Evolutionary conservation across 352 stramenopile genomes (phyloP).

Genomic region (Phytophthora palmivora): DNA sequence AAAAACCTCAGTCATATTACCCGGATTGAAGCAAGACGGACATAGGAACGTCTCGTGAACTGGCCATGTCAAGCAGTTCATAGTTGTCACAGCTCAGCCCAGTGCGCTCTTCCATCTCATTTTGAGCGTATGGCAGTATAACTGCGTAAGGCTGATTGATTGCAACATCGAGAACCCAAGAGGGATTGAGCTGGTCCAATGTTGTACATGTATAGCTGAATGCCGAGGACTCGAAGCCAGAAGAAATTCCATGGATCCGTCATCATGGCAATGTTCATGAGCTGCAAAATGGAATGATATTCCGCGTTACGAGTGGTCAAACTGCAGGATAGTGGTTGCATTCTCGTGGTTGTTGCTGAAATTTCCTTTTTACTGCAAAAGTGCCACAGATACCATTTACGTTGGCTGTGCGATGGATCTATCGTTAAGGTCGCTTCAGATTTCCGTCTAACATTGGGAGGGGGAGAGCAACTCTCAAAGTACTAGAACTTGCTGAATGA

Average conservation of each 20-base stretch:
- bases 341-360: constrained; percentile 3
- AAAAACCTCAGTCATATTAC: constrained; percentile 1
- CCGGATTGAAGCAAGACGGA: constrained; percentile 30
- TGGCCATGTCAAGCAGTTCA: constrained; percentile 29
- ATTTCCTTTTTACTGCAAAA: constrained; percentile 5
- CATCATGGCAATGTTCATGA: constrained; percentile 66
- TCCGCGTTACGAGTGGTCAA: constrained; percentile 14
- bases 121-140: constrained; percentile 39
- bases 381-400: constrained; percentile 4
- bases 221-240: constrained; percentile 37
- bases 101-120: constrained; percentile 38
- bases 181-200: constrained; percentile 1
- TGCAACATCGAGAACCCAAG: not conserved
- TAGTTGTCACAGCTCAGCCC: constrained; percentile 27
- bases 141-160: constrained; percentile 19
- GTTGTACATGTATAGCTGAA: constrained; percentile 48
- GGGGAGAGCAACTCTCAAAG: constrained; percentile 11
- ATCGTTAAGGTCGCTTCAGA: not conserved
- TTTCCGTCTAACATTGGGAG: not conserved
- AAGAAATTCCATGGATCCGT: constrained; percentile 53
- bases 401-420: not conserved
- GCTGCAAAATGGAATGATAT: constrained; percentile 34
- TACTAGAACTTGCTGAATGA: not conserved
- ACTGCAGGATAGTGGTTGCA: not conserved
- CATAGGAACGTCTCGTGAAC: constrained; percentile 29